Base-by-base conservation (phyloP, 1,284 basidiomycete genomes). In the Rugosomyces carneus region DNA sequence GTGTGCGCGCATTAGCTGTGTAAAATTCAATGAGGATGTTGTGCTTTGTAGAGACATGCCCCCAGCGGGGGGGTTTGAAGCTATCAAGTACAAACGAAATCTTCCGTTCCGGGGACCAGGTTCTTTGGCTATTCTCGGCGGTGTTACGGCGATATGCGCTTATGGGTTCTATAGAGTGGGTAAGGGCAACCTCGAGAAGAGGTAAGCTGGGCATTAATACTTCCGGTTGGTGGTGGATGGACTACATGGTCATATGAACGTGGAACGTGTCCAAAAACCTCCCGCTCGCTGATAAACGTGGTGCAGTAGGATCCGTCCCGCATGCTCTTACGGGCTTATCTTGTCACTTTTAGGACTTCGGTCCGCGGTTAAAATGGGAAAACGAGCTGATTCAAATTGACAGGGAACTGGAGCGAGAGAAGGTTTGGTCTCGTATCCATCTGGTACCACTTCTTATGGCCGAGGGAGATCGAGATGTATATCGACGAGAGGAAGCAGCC, bases 51-150 rank as follows among this genome's bases (percentile, higher is more conserved):
- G 95, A 70, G 95, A 99, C 65, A 89, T 99, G 81, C 94, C 94
- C 58, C 94, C 95, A 37, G 60, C 82, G 39, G 94, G 93, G 54
- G 95, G 95, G 4, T 99, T 96, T 70, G 91, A 90, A 63, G 71
- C 87, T 37, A 73, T 99, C 72, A 88, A 88, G 68, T 99, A 97
- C 80, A 95, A 94, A 71, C 88, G 95, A 53, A 95, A 95, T 69
- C 78, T 99, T 50, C 94, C 96, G 41, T 75, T 91, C 62, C 83
- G 89, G 57, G 96, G 96, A 7, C 93, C 93, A 39, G 84, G 91
- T 44, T 93, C 93, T 26, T 71, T 87, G 47, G 84, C 81, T 55
- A 84, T 98, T 61, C 88, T 99, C 56, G 87, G 81, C 50, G 86
- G 83, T 37, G 84, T 94, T 56, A 79, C 84, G 53, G 85, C 81